Evolutionary conservation across 371 early-diverging fungal species (phyloP), one percentile per base, ranked within the genome.

Genomic region (Rhizopus sp.): DNA sequence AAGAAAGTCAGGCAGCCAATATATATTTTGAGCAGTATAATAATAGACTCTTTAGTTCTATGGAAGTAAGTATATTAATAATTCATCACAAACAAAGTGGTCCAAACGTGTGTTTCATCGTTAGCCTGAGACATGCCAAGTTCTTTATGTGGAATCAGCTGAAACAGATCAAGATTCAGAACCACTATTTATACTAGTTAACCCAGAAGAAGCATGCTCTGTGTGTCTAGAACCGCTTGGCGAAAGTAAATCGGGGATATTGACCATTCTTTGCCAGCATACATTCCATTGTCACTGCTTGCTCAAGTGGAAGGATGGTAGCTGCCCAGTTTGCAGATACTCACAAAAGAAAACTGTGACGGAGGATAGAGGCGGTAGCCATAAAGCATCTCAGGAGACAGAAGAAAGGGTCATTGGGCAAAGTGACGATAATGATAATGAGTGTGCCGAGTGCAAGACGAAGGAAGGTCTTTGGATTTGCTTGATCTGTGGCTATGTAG

Each of bases 161-260:
- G 82, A 83, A 53, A 81, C 87, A 53, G 68, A 84, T 13, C 64
- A 77, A 29, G 66, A 82, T 35, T 76, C 86, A 0, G 80, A 83
- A 57, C 84, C 89, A 2, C 72, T 78, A 44, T 47, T 75, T 35
- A 73, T 82, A 37, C 75, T 81, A 30, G 50, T 55, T 8, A 23
- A 39, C 6, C 13, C 15, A 10, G 42, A 55, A 16, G 50, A 66
- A 30, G 92, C 88, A 0, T 97, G 98, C 60, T 94, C 97, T 1
- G 93, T 96, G 4, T 97, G 98, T 63, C 77, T 97, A 32, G 96
- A 96, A 60, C 78, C 93, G 8, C 87, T 97, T 87, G 96, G 96
- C 71, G 80, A 90, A 8, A 68, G 79, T 2, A 82, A 84, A 9
- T 91, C 95, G 4, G 94, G 95, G 2, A 64, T 97, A 42, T 56